phyloP scores from a whole-genome alignment of 345 rosid species.

The Camelina sativa region DNA sequence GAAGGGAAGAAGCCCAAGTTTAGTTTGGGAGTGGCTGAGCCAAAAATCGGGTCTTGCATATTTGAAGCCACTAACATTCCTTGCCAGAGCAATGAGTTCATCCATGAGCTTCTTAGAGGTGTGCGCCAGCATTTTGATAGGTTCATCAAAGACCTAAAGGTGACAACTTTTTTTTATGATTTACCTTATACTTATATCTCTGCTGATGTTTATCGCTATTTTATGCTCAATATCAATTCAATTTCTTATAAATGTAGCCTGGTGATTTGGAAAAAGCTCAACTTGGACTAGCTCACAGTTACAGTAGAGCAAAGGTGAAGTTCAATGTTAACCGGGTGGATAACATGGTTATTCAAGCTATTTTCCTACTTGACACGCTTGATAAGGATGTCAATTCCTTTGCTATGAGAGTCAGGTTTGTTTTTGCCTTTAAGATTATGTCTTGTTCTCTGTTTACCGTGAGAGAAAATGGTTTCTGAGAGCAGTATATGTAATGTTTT shows the following conservation, averaged over 20 bases:
- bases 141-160: slow-evolving; percentile 93
- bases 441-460: not conserved
- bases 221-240: not conserved
- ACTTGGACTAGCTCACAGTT: slow-evolving; percentile 94
- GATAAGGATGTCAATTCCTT: slow-evolving; percentile 91
- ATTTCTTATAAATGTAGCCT: slow-evolving; percentile 50
- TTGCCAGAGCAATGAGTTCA: slow-evolving; percentile 84
- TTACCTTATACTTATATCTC: not conserved
- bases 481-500: slow-evolving; percentile 23
- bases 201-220: not conserved
- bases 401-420: slow-evolving; percentile 94
- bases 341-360: slow-evolving; percentile 97
- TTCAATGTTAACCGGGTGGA: slow-evolving; percentile 92
- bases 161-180: slow-evolving; percentile 31
- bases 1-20: slow-evolving; percentile 79
- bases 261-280: slow-evolving; percentile 94
- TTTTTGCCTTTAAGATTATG: slow-evolving; percentile 9
- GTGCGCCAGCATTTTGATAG: slow-evolving; percentile 79
- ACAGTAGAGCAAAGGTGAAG: slow-evolving; percentile 96
- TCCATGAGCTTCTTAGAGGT: slow-evolving; percentile 90
- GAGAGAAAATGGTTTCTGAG: not conserved
- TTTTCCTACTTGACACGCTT: slow-evolving; percentile 81
- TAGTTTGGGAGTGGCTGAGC: slow-evolving; percentile 83
- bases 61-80: slow-evolving; percentile 76
- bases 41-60: slow-evolving; percentile 86